Evolutionary conservation across 805 yeast species (phyloP), one percentile per base, ranked within the genome.

Genomic region (Spathaspora arborariae): DNA sequence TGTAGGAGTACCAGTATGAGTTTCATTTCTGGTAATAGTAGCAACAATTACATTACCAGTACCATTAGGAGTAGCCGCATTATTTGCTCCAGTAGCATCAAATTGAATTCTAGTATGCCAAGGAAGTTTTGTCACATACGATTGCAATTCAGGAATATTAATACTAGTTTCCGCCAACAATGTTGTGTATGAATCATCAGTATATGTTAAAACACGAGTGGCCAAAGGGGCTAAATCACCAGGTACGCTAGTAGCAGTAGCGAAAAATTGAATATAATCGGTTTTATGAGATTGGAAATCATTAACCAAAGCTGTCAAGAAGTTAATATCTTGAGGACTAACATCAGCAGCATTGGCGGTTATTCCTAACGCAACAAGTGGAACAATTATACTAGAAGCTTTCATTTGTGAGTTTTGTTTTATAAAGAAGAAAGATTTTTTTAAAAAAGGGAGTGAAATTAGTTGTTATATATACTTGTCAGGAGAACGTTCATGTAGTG

Each of bases 141-240:
- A 44, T 13, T 15, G n/a, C 47, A 70, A 56, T 27, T 47, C 51
- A 20, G 49, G 46, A 46, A 64, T 51, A 50, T 60, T 52, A 16
- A 64, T 42, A 5, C 56, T 51, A 5, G 65, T 39, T 42, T 63
- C 50, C 38, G 60, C 55, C 51, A 70, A 57, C 44, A 63, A 56
- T 2, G 75, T 68, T 15, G 74, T 68, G 51, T 68, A 69, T 9
- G 70, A 57, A 46, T 66, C 67, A 50, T 67, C 71, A 2, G 59
- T 61, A 51, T 67, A 68, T 7, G 68, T 59, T n/a, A 49, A 50
- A 10, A 68, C 62, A 41, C 52, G 49, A 15, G 46, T 36, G 13
- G 71, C 72, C 47, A 68, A 58, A 11, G 58, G 44, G 2, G 62
- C 56, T 38, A 68, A 56, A 19, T 53, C 56, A 8, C 57, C 49